Base-by-base conservation (phyloP, 768 basidiomycete species). In the Austroboletus festivus region DNA sequence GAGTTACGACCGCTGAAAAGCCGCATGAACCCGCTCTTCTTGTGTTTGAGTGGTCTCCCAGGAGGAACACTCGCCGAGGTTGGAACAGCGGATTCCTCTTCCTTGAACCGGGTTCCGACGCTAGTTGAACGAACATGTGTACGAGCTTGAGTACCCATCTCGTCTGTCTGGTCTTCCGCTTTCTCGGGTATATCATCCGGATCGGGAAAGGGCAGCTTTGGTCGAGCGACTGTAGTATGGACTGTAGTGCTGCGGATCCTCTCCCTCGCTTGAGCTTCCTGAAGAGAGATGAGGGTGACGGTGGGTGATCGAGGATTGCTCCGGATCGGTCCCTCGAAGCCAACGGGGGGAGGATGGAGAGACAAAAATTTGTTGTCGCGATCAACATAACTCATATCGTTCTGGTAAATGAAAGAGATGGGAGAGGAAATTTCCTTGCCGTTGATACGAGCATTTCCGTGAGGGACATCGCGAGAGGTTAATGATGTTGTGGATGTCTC, bases 1-100 rank as follows among this genome's bases (percentile, higher is more conserved):
- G 53, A 48, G 47, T 35, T 53, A 43, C 74, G 75, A 16, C 75
- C 74, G 57, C 83, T 81, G 61, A 91, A 89, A 11, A 92, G 68
- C 43, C 85, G 74, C 83, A 91, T 79, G 61, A 92, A 88, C 3
- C 78, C 89, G 53, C 88, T 90, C 64, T 85, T 90, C 72, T 86
- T 89, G 51, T 85, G 84, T 57, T 79, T 87, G 42, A 91, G 63
- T 2, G 68, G 54, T 56, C 80, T 85, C 10, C 70, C 71, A 22
- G 70, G 59, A 42, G 61, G 20, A 13, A 41, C 31, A 15, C 30
- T 54, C 23, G 9, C 45, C 38, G 47, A 56, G 52, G 31, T 47
- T 53, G 37, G 44, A 33, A 56, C 44, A 35, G 49, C 20, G 2
- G 69, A 61, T 28, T 78, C 80, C 5, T 75, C 76, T 33, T 21